These are phyloP conservation scores for Cladosporium sp. DNA, from an alignment of 2,329 filamentous ascomycete genomes.

Conservation along the genomic window DNA sequence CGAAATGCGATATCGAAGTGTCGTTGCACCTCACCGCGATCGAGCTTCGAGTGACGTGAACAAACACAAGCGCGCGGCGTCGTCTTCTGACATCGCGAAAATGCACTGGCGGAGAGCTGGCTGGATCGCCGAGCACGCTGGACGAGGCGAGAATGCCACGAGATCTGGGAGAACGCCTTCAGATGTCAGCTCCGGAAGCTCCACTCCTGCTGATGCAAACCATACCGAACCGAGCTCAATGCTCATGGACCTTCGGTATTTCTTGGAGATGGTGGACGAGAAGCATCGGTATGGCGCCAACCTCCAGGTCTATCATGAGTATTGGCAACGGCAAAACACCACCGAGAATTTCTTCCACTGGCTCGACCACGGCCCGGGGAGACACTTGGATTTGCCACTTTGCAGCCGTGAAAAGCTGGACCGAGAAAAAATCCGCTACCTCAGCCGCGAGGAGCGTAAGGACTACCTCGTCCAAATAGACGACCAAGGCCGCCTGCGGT, in stretches of 20 bases:
- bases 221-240: conserved; percentile 52
- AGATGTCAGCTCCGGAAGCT: conserved; percentile 26
- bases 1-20: conserved; percentile 23
- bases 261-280: conserved; percentile 62
- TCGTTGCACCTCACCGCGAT: conserved; percentile 18
- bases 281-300: conserved; percentile 86
- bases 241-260: conserved; percentile 79
- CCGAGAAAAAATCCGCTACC: conserved; percentile 71
- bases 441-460: conserved; percentile 74
- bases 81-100: conserved; percentile 36
- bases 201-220: conserved; percentile 37
- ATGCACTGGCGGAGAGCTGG: conserved; percentile 70
- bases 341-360: conserved; percentile 88
- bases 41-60: background rate
- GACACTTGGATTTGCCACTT: conserved; percentile 57
- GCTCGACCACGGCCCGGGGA: conserved; percentile 76
- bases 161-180: conserved; percentile 24
- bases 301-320: conserved; percentile 69
- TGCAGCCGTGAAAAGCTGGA: conserved; percentile 71
- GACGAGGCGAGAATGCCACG: conserved; percentile 52
- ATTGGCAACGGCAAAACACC: conserved; percentile 67
- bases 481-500: conserved; percentile 64
- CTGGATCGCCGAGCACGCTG: conserved; percentile 64
- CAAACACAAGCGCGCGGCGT: conserved; percentile 14
- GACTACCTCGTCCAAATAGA: conserved; percentile 76